Evolutionary conservation across 1,284 basidiomycete species (phyloP).

Genomic region (Paramarasmius palmivorus): DNA sequence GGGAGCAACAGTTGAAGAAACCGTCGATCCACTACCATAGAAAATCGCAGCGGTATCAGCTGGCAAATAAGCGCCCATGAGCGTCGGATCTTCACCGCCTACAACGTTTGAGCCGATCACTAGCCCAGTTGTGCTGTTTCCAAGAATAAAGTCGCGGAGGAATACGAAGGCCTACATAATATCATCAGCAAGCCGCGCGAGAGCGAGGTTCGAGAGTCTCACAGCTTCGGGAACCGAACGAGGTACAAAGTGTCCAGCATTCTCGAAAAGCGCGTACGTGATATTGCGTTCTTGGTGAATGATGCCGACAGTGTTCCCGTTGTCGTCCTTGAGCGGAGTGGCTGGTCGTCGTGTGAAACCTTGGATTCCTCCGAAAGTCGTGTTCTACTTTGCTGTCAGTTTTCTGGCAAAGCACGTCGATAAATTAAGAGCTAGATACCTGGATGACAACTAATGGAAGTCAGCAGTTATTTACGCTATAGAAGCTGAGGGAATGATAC

Average conservation of each 20-base stretch:
- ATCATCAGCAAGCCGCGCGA: background rate
- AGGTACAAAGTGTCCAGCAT: conserved; percentile 38
- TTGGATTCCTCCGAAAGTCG: conserved; percentile 51
- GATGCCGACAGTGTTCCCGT: conserved; percentile 43
- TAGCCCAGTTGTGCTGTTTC: conserved; percentile 24
- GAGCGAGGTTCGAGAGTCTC: background rate
- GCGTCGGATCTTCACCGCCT: conserved; percentile 14
- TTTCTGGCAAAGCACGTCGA: too few species aligned
- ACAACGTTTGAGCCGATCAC: conserved; percentile 11
- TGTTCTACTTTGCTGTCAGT: conserved; percentile 49
- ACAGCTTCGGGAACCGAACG: conserved; percentile 11
- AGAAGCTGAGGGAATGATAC: too few species aligned
- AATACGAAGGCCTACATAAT: conserved; percentile 25
- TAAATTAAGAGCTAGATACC: conserved; percentile 29
- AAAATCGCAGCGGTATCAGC: conserved; percentile 14
- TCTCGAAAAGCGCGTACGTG: conserved; percentile 41
- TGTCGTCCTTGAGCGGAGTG: conserved; percentile 46
- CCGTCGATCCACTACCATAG: conserved; percentile 10
- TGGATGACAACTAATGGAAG: conserved; percentile 41
- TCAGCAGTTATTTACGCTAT: too few species aligned
- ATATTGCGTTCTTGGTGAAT: conserved; percentile 54
- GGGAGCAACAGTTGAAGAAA: background rate
- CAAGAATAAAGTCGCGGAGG: conserved; percentile 29
- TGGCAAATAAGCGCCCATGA: conserved; percentile 11
- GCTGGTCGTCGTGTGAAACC: conserved; percentile 48